Evolutionary conservation across 2,329 filamentous ascomycete species (phyloP).

Genomic region (Hypomyces perniciosus): DNA sequence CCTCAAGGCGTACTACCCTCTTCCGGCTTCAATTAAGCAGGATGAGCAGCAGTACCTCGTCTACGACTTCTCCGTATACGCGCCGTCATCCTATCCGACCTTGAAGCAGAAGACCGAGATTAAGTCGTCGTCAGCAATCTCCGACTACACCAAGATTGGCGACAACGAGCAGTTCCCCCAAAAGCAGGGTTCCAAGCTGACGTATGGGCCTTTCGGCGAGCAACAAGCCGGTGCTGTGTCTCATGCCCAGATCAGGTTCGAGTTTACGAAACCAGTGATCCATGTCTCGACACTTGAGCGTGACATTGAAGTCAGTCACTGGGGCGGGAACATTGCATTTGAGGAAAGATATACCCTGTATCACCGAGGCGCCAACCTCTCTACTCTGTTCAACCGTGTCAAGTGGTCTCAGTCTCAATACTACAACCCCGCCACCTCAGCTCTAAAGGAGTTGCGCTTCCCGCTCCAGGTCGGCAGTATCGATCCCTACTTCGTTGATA

Average conservation of each 20-base stretch:
- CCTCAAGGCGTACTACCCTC: slow-evolving; percentile 70
- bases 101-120: slow-evolving; percentile 95
- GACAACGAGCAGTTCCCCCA: slow-evolving; percentile 63
- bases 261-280: slow-evolving; percentile 88
- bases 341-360: slow-evolving; percentile 89
- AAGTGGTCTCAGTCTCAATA: slow-evolving; percentile 68
- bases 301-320: slow-evolving; percentile 93
- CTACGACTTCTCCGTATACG: slow-evolving; percentile 82
- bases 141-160: slow-evolving; percentile 76
- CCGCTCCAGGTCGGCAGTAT: slow-evolving; percentile 72
- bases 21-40: slow-evolving; percentile 79
- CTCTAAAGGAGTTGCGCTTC: slow-evolving; percentile 76
- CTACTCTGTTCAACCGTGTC: slow-evolving; percentile 66
- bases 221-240: slow-evolving; percentile 70
- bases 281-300: slow-evolving; percentile 76
- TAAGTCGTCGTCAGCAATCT: slow-evolving; percentile 74
- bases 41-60: slow-evolving; percentile 79
- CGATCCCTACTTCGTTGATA: slow-evolving; percentile 91
- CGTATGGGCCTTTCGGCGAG: slow-evolving; percentile 83
- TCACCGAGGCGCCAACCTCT: slow-evolving; percentile 78
- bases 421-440: slow-evolving; percentile 69
- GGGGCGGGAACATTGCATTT: slow-evolving; percentile 93
- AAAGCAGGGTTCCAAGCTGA: slow-evolving; percentile 79
- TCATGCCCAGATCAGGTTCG: slow-evolving; percentile 76
- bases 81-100: slow-evolving; percentile 75